These are phyloP conservation scores for Globisporangium perplexum DNA, from an alignment of 352 stramenopile genomes.

Conservation along the genomic window DNA sequence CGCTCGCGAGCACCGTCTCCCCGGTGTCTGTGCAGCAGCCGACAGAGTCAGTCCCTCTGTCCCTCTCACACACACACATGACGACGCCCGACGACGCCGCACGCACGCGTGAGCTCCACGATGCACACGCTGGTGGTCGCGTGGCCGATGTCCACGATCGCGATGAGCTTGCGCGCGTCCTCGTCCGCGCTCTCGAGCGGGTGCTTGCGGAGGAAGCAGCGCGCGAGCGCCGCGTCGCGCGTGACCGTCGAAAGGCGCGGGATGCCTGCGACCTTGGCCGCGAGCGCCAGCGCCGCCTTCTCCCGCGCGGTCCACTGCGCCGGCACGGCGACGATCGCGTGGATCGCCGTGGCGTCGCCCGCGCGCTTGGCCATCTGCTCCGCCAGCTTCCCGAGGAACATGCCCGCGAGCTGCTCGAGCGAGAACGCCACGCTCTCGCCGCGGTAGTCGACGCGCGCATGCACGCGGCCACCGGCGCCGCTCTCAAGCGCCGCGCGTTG, in stretches of 20 bases:
- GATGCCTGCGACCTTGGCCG: slow-evolving; percentile 61
- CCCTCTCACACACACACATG: not conserved
- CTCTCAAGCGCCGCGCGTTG: slow-evolving; percentile 41
- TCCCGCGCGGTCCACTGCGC: slow-evolving; percentile 52
- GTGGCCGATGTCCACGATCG: slow-evolving; percentile 88
- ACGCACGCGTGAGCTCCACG: slow-evolving; percentile 55
- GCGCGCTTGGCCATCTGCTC: slow-evolving; percentile 54
- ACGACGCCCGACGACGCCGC: not conserved
- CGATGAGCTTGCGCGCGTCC: slow-evolving; percentile 48
- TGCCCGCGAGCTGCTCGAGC: slow-evolving; percentile 66
- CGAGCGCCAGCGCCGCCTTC: slow-evolving; percentile 36
- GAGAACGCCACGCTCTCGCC: slow-evolving; percentile 41
- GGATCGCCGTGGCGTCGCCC: slow-evolving; percentile 26
- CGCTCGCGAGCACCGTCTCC: slow-evolving; percentile 47
- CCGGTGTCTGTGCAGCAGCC: slow-evolving; percentile 25
- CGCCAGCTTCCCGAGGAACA: slow-evolving; percentile 72
- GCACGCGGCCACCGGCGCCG: slow-evolving; percentile 22
- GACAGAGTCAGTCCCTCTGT: not conserved
- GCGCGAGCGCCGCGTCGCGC: slow-evolving; percentile 37
- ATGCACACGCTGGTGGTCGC: slow-evolving; percentile 67
- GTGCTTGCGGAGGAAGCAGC: slow-evolving; percentile 84
- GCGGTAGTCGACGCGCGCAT: slow-evolving; percentile 62
- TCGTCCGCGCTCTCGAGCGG: slow-evolving; percentile 28
- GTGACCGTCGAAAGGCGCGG: slow-evolving; percentile 41
- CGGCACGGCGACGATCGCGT: slow-evolving; percentile 63